These are phyloP conservation scores for Puccinia triticina DNA, from an alignment of 1,284 basidiomycete species.

Conservation along the genomic window DNA sequence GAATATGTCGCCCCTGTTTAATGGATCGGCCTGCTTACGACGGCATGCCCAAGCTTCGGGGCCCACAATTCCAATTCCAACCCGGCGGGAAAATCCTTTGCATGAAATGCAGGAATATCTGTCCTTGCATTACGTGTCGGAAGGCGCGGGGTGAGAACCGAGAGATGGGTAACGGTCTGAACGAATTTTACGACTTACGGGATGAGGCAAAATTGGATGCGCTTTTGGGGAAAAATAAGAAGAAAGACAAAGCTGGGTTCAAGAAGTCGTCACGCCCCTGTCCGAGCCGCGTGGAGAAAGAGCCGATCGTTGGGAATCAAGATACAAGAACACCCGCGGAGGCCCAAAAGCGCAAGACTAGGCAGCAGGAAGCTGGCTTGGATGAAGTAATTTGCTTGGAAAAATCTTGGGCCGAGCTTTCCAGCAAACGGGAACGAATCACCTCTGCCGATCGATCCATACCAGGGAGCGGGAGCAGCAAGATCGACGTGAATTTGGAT, in stretches of 20 bases:
- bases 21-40: conserved; percentile 23
- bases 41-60: conserved; percentile 33
- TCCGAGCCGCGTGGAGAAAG: neutral
- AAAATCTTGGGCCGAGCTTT: neutral
- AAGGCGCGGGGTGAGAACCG: conserved; percentile 25
- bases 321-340: neutral
- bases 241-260: neutral
- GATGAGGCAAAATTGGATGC: neutral
- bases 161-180: conserved; percentile 6
- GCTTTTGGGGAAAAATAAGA: neutral
- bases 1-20: conserved; percentile 33
- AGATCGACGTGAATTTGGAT: neutral
- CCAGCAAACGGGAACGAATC: neutral
- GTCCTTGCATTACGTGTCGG: conserved; percentile 38
- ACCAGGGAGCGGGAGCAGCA: neutral
- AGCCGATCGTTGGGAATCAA: neutral
- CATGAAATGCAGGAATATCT: conserved; percentile 38
- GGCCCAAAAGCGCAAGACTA: neutral
- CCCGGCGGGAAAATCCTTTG: conserved; percentile 41
- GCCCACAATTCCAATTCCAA: conserved; percentile 30
- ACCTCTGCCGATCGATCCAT: neutral
- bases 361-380: neutral
- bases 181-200: conserved; percentile 5
- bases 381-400: neutral
- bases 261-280: neutral